Conservation (phyloP, 2,329 filamentous ascomycete species). For the Tolypocladium tundrense region DNA sequence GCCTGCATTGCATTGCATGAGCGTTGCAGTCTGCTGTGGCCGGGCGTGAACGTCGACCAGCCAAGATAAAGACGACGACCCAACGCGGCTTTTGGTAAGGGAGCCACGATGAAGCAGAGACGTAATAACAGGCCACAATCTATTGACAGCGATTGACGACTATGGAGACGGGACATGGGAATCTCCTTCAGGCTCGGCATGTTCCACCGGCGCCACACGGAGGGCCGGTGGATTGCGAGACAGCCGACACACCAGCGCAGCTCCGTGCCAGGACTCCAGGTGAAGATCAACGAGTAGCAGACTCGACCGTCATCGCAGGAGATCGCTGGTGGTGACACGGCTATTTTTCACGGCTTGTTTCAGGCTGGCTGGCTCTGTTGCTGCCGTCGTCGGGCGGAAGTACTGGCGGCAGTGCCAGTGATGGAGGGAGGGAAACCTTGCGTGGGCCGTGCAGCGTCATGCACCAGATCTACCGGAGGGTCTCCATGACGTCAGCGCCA, state of each 20-base stretch:
- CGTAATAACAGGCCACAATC: no score
- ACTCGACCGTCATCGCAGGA: background rate
- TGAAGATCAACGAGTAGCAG: background rate
- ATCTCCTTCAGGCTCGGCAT: background rate
- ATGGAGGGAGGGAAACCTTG: background rate
- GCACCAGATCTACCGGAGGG: slow-evolving; percentile 5
- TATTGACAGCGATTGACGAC: background rate
- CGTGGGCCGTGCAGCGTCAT: slow-evolving; percentile 5
- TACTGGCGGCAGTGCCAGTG: no score
- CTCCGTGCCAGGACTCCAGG: no score
- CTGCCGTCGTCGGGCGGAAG: no score
- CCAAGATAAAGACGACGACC: background rate
- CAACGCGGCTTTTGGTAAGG: background rate
- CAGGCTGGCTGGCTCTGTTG: background rate
- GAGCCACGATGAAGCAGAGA: background rate
- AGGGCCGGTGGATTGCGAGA: background rate
- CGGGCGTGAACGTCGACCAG: background rate
- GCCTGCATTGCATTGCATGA: background rate
- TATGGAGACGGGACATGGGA: background rate
- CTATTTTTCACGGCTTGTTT: background rate
- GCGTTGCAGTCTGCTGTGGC: background rate
- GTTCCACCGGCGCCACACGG: no score
- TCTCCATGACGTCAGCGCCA: slow-evolving; percentile 13
- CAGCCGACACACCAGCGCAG: background rate
- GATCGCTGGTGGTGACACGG: background rate